Evolutionary conservation across 2,329 filamentous ascomycete genomes (phyloP).

Genomic region (Ramularia endophylla): DNA sequence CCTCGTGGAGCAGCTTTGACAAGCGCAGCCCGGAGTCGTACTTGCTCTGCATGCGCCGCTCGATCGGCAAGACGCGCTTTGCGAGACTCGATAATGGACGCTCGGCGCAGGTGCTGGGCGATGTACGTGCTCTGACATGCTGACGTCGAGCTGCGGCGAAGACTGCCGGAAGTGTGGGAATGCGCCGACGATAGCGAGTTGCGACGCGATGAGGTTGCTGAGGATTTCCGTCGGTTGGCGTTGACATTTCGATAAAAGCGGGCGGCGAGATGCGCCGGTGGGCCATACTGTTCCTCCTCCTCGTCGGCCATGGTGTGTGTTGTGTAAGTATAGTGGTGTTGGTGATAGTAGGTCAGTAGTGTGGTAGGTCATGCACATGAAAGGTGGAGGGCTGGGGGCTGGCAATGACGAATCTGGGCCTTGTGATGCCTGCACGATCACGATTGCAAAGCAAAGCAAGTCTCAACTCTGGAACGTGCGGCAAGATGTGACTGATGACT

Average conservation of each 20-base stretch:
- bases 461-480: too few relatives aligned
- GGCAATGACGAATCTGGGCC: too few relatives aligned
- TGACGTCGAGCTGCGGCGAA: slow-evolving; percentile 34
- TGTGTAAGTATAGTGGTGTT: slow-evolving; percentile 1
- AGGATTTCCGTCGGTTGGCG: slow-evolving; percentile 62
- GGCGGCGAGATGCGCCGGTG: slow-evolving; percentile 70
- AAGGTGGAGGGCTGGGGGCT: slow-evolving; percentile 1
- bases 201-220: slow-evolving; percentile 69
- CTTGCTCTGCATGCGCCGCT: slow-evolving; percentile 77
- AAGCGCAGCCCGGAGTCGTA: slow-evolving; percentile 67
- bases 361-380: slow-evolving; percentile 1
- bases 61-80: slow-evolving; percentile 74
- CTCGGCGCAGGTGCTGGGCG: slow-evolving; percentile 71
- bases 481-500: too few relatives aligned
- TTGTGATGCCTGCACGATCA: too few relatives aligned
- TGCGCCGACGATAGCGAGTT: slow-evolving; percentile 74
- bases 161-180: slow-evolving; percentile 60
- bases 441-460: too few relatives aligned
- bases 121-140: slow-evolving; percentile 65
- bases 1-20: slow-evolving; percentile 63
- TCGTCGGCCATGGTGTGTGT: slow-evolving; percentile 1
- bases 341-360: too few relatives aligned
- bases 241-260: slow-evolving; percentile 60
- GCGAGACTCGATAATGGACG: slow-evolving; percentile 73
- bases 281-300: slow-evolving; percentile 45